Percentiles rank a stretch among this genome's conserved stretches.
Evolutionary conservation across 805 yeast genomes (phyloP).

Genomic region (Debaryomyces castellii): DNA sequence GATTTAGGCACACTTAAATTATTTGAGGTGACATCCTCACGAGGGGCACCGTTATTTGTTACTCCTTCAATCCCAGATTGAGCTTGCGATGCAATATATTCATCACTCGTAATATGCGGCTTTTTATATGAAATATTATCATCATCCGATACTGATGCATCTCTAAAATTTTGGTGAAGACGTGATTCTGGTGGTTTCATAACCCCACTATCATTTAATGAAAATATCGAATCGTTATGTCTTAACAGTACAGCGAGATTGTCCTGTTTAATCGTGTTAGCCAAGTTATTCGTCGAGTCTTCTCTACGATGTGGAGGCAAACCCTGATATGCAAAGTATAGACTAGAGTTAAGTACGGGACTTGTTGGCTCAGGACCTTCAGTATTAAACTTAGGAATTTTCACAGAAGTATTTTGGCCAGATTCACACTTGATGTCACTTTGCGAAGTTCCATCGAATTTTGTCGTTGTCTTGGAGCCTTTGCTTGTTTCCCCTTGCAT

Average conservation of each 20-base stretch:
- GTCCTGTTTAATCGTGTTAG: conserved; percentile 19
- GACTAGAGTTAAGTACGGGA: conserved; percentile 36
- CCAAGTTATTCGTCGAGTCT: conserved; percentile 10
- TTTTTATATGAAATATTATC: neutral
- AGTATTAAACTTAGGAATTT: conserved; percentile 12
- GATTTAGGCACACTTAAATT: conserved; percentile 10
- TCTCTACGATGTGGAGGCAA: conserved; percentile 47
- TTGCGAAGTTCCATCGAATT: neutral
- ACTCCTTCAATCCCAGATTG: neutral
- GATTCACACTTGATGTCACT: conserved; percentile 1
- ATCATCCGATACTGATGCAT: conserved; percentile 9
- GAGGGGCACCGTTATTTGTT: neutral
- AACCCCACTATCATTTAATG: conserved; percentile 19
- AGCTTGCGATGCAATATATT: neutral
- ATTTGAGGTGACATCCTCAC: neutral
- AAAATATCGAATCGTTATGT: conserved; percentile 37
- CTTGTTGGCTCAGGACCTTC: conserved; percentile 12
- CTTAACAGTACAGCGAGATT: conserved; percentile 35
- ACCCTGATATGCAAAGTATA: conserved; percentile 60
- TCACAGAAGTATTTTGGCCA: neutral
- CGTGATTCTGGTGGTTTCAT: conserved; percentile 18
- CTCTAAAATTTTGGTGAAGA: conserved; percentile 10
- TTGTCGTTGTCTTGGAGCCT: neutral
- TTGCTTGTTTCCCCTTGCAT: neutral
- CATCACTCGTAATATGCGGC: conserved; percentile 3